Percentiles rank a stretch among this genome's conserved stretches.
phyloP scores from a whole-genome alignment of 345 rosid species.

The Garcia nutans region DNA sequence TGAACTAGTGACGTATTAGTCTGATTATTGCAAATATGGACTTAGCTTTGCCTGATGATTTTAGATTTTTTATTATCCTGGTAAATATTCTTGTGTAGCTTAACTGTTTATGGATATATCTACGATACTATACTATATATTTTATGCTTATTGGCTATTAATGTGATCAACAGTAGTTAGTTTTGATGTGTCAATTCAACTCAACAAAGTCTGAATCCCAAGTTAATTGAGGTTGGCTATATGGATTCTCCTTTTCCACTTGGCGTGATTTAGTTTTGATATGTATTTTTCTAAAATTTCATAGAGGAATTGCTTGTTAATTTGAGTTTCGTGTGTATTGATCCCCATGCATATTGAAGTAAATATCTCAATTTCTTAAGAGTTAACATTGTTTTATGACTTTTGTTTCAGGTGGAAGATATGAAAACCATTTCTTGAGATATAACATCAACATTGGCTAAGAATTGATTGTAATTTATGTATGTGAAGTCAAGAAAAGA shows the following conservation, averaged over 20 bases:
- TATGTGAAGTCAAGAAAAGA: background rate
- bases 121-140: background rate
- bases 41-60: background rate
- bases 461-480: background rate
- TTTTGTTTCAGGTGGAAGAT: slow-evolving; percentile 15
- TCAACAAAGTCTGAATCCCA: no score
- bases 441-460: background rate
- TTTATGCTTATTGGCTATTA: background rate
- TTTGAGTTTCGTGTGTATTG: background rate
- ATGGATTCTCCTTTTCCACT: no score
- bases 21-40: background rate
- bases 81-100: background rate
- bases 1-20: background rate
- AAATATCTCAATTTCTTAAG: background rate
- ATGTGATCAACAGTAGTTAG: background rate
- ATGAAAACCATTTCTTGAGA: background rate
- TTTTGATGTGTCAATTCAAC: background rate
- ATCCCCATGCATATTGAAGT: background rate
- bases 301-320: background rate
- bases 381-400: background rate
- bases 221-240: no score
- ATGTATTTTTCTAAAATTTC: background rate
- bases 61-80: background rate
- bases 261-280: background rate
- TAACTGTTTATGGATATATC: background rate